A percentile compares a stretch with the other conserved stretches of the same genome.
Evolutionary conservation across 2,329 filamentous ascomycete genomes (phyloP).

Genomic region (Coniochaeta prunicola): DNA sequence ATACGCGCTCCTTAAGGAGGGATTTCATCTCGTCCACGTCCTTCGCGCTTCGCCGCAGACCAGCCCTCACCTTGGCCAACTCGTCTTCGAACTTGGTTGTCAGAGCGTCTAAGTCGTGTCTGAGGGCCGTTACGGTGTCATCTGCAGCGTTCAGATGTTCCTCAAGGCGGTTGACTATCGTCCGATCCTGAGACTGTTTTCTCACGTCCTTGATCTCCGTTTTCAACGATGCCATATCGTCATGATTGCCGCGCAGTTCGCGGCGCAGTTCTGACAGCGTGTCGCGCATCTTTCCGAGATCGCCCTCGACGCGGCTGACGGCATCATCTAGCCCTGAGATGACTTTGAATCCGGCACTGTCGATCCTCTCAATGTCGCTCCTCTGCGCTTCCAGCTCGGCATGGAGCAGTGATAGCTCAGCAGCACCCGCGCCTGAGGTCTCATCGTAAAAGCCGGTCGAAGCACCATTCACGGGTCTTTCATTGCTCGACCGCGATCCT

Average conservation of each 20-base stretch:
- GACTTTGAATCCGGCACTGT: constrained; percentile 27
- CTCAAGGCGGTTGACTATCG: constrained; percentile 13
- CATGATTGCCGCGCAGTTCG: constrained; percentile 12
- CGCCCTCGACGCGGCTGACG: constrained; percentile 24
- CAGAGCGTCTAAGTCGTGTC: constrained; percentile 11
- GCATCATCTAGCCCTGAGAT: constrained; percentile 27
- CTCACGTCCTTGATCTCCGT: constrained; percentile 15
- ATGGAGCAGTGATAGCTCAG: constrained; percentile 19
- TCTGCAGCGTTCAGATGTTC: constrained; percentile 15
- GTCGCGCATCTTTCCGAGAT: constrained; percentile 23
- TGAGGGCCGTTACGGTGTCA: constrained; percentile 12
- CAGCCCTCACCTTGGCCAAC: constrained; percentile 12
- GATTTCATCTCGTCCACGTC: constrained; percentile 15
- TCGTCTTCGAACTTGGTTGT: constrained; percentile 14
- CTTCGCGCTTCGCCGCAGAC: constrained; percentile 16
- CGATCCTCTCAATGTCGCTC: constrained; percentile 27
- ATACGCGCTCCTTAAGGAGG: constrained; percentile 10
- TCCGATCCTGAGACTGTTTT: constrained; percentile 6
- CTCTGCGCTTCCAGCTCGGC: constrained; percentile 24
- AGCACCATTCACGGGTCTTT: not conserved
- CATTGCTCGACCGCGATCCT: constrained; percentile 5
- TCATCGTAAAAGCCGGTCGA: not conserved
- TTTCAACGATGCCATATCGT: constrained; percentile 20
- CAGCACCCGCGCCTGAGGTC: constrained; percentile 3
- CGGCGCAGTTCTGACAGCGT: constrained; percentile 18